Conservation (phyloP, 371 early-diverging fungal genomes). For the Mortierella sp. region DNA sequence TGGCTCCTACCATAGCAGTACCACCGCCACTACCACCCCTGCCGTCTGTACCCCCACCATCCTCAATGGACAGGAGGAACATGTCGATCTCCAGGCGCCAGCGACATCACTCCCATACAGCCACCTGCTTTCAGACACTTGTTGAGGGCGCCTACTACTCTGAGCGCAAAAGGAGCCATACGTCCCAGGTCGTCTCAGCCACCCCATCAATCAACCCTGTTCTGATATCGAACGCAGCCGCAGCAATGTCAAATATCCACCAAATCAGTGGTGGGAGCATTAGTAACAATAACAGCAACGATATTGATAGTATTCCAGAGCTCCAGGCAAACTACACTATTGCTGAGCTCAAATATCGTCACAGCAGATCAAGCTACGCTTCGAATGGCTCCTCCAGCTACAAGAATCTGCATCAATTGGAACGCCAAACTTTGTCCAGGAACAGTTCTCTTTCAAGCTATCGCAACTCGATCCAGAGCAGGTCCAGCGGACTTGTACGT, state of each 20-base stretch:
- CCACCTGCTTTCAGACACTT: not conserved
- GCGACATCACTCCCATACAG: conserved; percentile 26
- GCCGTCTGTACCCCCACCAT: conserved; percentile 33
- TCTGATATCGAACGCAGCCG: conserved; percentile 43
- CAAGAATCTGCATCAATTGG: conserved; percentile 1
- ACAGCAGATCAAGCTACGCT: not conserved
- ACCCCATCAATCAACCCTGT: conserved; percentile 36
- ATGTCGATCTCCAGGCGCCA: conserved; percentile 15
- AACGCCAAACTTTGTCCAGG: not conserved
- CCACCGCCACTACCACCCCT: conserved; percentile 42
- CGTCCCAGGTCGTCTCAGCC: conserved; percentile 15
- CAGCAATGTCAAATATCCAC: conserved; percentile 33
- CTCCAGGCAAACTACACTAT: not conserved
- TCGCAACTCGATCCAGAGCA: not conserved
- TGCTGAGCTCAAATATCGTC: not conserved
- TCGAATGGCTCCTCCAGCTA: not conserved
- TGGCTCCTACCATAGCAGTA: conserved; percentile 5
- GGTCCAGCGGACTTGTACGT: not conserved
- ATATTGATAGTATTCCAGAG: not conserved
- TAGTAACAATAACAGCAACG: conserved; percentile 2
- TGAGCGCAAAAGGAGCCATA: conserved; percentile 30
- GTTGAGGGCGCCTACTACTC: conserved; percentile 18
- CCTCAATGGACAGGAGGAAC: not conserved
- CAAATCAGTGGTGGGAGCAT: conserved; percentile 1
- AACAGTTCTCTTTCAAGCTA: not conserved